Base-by-base conservation (phyloP, 371 early-diverging fungal genomes). In the Smittium culicis region DNA sequence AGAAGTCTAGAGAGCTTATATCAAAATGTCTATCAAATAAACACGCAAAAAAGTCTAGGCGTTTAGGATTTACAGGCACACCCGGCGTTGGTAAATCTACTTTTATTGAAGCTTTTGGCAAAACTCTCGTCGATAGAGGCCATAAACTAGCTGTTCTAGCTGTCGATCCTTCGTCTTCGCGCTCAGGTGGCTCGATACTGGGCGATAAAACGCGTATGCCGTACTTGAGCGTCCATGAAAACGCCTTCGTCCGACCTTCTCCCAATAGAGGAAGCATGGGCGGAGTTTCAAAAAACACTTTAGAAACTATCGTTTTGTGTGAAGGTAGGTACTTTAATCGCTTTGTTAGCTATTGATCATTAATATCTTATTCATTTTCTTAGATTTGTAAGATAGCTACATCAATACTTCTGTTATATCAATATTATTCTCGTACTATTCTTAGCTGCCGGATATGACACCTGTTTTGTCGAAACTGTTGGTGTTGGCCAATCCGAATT, bases 191-290 rank as follows among this genome's bases (percentile, higher is more conserved):
- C 11, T 87, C 87, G 24, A 88, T 88, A 61, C 73, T 90, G 24
- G 90, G 89, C 55, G 90, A 90, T 79, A 90, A 89, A 71, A 90
- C 90, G 24, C 73, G 90, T 16, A 90, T 90, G 90, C 78, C 80
- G 25, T 77, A 80, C 20, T 77, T 89, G 11, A 85, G 87, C 1
- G 72, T 79, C 3, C 68, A 79, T 34, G 72, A 72, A 14, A 70
- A 75, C 34, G 89, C 90, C 0, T 90, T 83, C 63, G 82, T 90
- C 25, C 76, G 90, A 28, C 89, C 89, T 16, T 85, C 88, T 32
- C 88, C 88, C 11, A 81, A 77, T 65, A 69, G 83, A 27, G 86
- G 90, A 27, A 83, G 85, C 1, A 73, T 89, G 34, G 89, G 86
- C 33, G 86, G 88, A 67, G 90, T 90, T 30, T 87, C 90, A 11